Evolutionary conservation across 768 basidiomycete genomes (phyloP).

Genomic region (Termitomyces eurrhizus): DNA sequence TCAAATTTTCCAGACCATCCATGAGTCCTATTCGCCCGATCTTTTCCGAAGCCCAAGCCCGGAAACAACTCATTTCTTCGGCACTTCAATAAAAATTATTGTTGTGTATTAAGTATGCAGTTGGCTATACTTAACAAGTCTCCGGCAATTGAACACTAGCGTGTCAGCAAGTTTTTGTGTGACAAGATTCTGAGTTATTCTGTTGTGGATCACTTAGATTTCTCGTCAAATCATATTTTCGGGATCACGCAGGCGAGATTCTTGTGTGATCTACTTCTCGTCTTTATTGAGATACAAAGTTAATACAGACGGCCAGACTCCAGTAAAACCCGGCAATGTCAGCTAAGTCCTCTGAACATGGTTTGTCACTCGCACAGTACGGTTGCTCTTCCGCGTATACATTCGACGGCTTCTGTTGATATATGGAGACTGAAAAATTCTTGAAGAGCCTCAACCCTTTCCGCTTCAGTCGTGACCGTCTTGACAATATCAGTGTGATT

Average conservation of each 20-base stretch:
- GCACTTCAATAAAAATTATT: neutral
- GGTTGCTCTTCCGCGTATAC: constrained; percentile 36
- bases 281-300: too few relatives aligned
- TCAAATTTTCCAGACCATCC: neutral
- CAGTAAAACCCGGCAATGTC: neutral
- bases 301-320: too few relatives aligned
- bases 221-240: too few relatives aligned
- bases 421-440: constrained; percentile 12
- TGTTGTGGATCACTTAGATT: too few relatives aligned
- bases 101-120: too few relatives aligned
- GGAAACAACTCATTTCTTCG: neutral
- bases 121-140: neutral
- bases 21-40: constrained; percentile 2
- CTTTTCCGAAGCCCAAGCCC: constrained; percentile 4
- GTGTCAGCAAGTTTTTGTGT: neutral
- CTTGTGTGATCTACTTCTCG: too few relatives aligned
- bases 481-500: constrained; percentile 3
- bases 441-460: constrained; percentile 7
- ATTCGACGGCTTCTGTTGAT: neutral
- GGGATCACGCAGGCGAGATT: too few relatives aligned
- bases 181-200: too few relatives aligned
- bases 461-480: constrained; percentile 6
- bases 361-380: constrained; percentile 8
- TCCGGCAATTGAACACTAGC: neutral
- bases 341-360: neutral